Base-by-base conservation (phyloP, 2,329 filamentous ascomycete genomes). In the Microsporum audouinii region DNA sequence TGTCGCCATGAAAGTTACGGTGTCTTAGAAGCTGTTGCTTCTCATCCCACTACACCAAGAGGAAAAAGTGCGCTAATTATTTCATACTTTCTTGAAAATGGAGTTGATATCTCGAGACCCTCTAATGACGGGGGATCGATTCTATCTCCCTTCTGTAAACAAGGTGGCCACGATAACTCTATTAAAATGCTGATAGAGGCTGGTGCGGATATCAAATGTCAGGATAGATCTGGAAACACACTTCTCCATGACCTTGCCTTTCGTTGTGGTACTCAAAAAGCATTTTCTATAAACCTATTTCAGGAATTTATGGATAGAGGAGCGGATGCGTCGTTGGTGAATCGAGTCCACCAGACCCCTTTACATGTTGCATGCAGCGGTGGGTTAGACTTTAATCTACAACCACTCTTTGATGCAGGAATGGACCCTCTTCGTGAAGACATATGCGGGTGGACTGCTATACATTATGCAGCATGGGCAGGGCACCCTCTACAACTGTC, bases 111-210 rank as follows among this genome's bases (percentile, higher is more conserved):
- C 31, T 43, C 47, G 29, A 17, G 29, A 27, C n/a, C 5, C 45
- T 41, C 47, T 33, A 12, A 10, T 10, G 23, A n/a, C n/a, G 33
- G 17, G 3, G 34, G 7, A 41, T 43, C 59, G 7, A 27, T 45
- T n/a, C 31, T 36, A n/a, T 41, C 55, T 38, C 3, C 27, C 17
- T 41, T 57, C 27, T 57, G 55, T 39, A 7, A 6, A n/a, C 12
- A 12, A 2, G 17, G 47, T 14, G 14, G 41, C 38, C n/a, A n/a
- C 17, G 33, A 60, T 12, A 41, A n/a, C 31, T 23, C 58, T 14
- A 53, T 60, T 17, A 41, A 55, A 45, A 10, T 29, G 41, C n/a
- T 60, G 17, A 47, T 60, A 31, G 59, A 60, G 31, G 59, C 59
- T 43, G 59, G 45, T 2, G 59, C 59, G 14, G 27, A 60, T 43